A percentile compares a stretch with the other conserved stretches of the same genome.
These are phyloP conservation scores for Colletotrichum echinochloae DNA, from an alignment of 2,329 filamentous ascomycete species.

Conservation along the genomic window DNA sequence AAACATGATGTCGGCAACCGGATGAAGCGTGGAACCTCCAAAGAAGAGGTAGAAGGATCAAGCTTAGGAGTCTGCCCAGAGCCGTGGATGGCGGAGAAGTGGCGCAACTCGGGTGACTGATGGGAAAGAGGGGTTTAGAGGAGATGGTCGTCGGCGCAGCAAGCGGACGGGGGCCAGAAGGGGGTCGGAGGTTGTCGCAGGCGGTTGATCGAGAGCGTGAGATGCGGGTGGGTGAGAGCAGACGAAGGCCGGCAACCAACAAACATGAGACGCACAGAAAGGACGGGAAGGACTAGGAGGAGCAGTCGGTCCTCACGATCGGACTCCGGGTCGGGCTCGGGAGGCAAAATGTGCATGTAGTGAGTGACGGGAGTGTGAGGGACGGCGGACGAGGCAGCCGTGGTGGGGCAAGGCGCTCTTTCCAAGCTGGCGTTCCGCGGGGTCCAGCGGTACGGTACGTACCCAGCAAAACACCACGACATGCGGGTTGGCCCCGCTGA, in stretches of 20 bases:
- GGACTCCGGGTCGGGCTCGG: conserved; percentile 30
- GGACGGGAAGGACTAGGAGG: background rate
- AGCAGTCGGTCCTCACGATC: conserved; percentile 10
- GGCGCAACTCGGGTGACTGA: conserved; percentile 13
- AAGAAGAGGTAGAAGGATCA: background rate
- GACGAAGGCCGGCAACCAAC: conserved; percentile 4
- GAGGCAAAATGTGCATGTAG: conserved; percentile 25
- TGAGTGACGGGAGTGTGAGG: conserved; percentile 27
- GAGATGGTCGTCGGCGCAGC: background rate
- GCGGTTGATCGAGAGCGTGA: no score
- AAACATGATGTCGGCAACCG: conserved; percentile 14
- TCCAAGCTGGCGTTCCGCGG: conserved; percentile 27
- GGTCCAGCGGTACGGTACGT: conserved; percentile 24
- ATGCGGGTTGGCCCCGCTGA: conserved; percentile 26
- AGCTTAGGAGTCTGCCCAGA: no score
- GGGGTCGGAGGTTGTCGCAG: background rate
- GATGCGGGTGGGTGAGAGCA: background rate
- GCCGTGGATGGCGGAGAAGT: background rate
- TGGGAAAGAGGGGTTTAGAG: conserved; percentile 30
- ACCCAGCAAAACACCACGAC: background rate
- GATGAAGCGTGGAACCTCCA: background rate
- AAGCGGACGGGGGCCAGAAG: background rate
- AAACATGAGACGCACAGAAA: background rate
- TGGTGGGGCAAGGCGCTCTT: conserved; percentile 28
- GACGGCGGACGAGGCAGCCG: conserved; percentile 28